phyloP scores from a whole-genome alignment of 2,329 filamentous ascomycete genomes.

The Hypocreales sp. region DNA sequence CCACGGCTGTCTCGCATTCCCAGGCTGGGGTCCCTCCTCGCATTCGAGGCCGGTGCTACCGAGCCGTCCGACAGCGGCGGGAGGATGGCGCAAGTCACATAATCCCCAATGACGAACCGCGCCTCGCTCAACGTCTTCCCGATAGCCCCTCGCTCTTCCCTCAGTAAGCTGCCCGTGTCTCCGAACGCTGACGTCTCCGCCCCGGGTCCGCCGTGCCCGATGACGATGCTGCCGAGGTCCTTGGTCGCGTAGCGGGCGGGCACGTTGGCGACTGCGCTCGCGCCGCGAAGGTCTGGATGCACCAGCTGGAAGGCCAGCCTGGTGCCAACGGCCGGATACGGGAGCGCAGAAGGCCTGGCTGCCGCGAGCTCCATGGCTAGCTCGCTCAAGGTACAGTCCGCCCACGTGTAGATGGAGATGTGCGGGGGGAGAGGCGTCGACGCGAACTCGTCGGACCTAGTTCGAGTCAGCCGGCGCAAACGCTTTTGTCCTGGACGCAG shows the following conservation, averaged over 20 bases:
- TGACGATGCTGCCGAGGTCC: constrained; percentile 68
- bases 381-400: constrained; percentile 64
- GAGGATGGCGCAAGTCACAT: constrained; percentile 67
- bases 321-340: constrained; percentile 61
- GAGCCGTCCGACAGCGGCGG: constrained; percentile 60
- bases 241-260: constrained; percentile 53
- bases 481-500: no score
- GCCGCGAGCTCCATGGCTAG: constrained; percentile 62
- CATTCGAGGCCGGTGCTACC: constrained; percentile 45
- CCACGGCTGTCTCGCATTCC: constrained; percentile 9
- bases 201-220: constrained; percentile 43
- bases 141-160: constrained; percentile 39
- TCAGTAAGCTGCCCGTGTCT: constrained; percentile 14
- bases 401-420: constrained; percentile 77
- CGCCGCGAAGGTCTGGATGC: constrained; percentile 53
- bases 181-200: constrained; percentile 23
- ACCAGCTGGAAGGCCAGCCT: constrained; percentile 78
- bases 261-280: constrained; percentile 10
- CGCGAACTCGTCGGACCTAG: constrained; percentile 56
- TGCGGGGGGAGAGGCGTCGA: constrained; percentile 43
- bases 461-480: not conserved
- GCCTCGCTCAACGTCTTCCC: constrained; percentile 62
- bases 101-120: constrained; percentile 80
- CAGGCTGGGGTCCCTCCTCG: constrained; percentile 9
- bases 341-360: constrained; percentile 50